Conservation (phyloP, 805 yeast genomes). For the Candida easanensis region DNA sequence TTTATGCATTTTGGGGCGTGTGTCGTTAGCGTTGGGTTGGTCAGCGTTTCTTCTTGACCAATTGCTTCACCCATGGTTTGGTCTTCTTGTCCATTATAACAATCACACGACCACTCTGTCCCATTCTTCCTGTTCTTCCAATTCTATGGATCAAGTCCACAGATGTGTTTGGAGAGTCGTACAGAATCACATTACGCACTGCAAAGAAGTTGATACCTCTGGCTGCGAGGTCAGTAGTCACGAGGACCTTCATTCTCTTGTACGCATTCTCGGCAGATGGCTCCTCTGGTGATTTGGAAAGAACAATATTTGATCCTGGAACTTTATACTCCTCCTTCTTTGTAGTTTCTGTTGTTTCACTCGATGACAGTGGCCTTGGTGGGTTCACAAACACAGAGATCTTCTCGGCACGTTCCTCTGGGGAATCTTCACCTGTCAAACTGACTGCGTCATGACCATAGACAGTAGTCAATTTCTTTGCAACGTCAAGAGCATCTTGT, state of each 20-base stretch:
- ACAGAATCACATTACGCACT: constrained; percentile 75
- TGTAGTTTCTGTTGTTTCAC: constrained; percentile 22
- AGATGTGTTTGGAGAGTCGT: constrained; percentile 82
- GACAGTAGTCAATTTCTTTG: constrained; percentile 45
- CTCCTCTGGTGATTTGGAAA: constrained; percentile 17
- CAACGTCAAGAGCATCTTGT: constrained; percentile 57
- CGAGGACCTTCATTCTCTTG: constrained; percentile 57
- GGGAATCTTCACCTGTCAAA: constrained; percentile 62
- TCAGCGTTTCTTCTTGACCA: constrained; percentile 29
- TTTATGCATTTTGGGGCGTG: no score
- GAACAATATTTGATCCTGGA: constrained; percentile 35
- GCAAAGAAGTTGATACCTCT: constrained; percentile 87
- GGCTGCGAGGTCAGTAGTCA: constrained; percentile 86
- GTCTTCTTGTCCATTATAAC: constrained; percentile 65
- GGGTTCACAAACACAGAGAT: constrained; percentile 64
- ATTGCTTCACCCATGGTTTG: constrained; percentile 80
- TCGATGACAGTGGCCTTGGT: constrained; percentile 46
- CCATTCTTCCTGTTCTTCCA: constrained; percentile 94
- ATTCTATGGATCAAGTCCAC: constrained; percentile 87
- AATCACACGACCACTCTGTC: constrained; percentile 83
- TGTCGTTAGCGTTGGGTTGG: no score
- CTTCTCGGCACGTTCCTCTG: constrained; percentile 55
- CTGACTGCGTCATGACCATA: constrained; percentile 61
- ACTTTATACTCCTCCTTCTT: constrained; percentile 20
- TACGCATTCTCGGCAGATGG: neutral